Percentiles rank a stretch among this genome's conserved stretches.
phyloP scores from a whole-genome alignment of 129 eudicot genomes.

The Rutidosis leptorrhynchoides region DNA sequence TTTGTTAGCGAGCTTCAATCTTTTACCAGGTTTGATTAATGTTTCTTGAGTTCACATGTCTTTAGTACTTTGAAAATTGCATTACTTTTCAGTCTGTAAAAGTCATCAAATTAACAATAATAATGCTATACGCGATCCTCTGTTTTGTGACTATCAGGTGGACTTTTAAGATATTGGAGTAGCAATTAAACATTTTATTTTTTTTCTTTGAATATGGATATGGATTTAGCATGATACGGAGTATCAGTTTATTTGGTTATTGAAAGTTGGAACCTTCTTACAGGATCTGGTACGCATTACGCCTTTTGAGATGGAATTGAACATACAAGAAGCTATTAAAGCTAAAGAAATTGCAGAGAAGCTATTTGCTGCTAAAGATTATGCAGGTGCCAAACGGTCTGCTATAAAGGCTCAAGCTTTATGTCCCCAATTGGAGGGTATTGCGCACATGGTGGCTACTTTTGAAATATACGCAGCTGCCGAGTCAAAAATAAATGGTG shows the following conservation, averaged over 20 bases:
- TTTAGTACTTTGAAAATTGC: not conserved
- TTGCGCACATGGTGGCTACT: conserved; percentile 83
- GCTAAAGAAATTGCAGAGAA: conserved; percentile 10
- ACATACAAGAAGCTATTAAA: conserved; percentile 3
- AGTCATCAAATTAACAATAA: not conserved
- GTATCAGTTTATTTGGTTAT: not conserved
- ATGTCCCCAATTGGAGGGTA: conserved; percentile 77
- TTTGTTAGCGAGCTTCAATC: not conserved
- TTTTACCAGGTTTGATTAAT: not conserved
- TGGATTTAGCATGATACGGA: not conserved
- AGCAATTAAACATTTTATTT: not conserved
- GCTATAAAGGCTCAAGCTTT: conserved; percentile 69
- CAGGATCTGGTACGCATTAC: not conserved
- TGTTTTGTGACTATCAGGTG: not conserved
- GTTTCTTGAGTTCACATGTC: not conserved
- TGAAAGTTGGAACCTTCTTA: not conserved
- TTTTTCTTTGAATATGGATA: conserved; percentile 1
- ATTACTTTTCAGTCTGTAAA: not conserved
- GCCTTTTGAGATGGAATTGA: conserved; percentile 3
- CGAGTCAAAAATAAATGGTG: conserved; percentile 61
- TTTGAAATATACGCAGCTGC: conserved; percentile 62
- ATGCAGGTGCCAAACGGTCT: conserved; percentile 15
- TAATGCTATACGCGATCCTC: not conserved
- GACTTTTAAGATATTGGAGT: not conserved
- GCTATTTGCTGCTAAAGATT: conserved; percentile 6